A percentile compares a stretch with the other conserved stretches of the same genome.
Conservation (phyloP, 1,284 basidiomycete genomes). For the Hemileia vastatrix region DNA sequence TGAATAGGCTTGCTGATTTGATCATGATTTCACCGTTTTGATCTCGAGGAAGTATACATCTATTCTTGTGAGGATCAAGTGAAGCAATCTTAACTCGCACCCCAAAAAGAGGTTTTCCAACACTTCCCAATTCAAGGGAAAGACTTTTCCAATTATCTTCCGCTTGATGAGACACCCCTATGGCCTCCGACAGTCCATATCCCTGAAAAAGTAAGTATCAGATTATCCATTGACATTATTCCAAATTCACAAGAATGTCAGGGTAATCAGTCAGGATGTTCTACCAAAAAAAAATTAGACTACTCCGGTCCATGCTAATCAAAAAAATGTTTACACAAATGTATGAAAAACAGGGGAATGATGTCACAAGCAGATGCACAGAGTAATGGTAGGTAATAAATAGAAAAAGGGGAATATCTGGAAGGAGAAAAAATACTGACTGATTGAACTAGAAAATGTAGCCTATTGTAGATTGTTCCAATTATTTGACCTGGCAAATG, state of each 20-base stretch:
- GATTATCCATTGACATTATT: not conserved
- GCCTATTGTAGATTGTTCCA: slow-evolving; percentile 41
- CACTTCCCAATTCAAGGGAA: slow-evolving; percentile 30
- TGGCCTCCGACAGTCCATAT: slow-evolving; percentile 37
- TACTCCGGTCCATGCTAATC: too few relatives aligned
- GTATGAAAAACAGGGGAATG: too few relatives aligned
- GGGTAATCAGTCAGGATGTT: not conserved
- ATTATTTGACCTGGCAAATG: slow-evolving; percentile 44
- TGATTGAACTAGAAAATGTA: slow-evolving; percentile 39
- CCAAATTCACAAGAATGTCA: not conserved
- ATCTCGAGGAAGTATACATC: not conserved
- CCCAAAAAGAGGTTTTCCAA: slow-evolving; percentile 31
- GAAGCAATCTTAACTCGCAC: slow-evolving; percentile 33
- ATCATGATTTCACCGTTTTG: not conserved
- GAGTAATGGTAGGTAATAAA: too few relatives aligned
- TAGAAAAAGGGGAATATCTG: too few relatives aligned
- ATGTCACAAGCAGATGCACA: too few relatives aligned
- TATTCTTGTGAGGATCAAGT: not conserved
- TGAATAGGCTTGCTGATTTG: slow-evolving; percentile 30
- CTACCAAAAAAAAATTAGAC: slow-evolving; percentile 2
- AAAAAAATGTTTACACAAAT: too few relatives aligned
- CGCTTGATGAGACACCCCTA: slow-evolving; percentile 27
- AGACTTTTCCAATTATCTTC: slow-evolving; percentile 33
- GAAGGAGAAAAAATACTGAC: too few relatives aligned
- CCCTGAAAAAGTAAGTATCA: not conserved